phyloP scores from a whole-genome alignment of 225 moss, liverwort and hornwort genomes.

The Pseudisothecium myosuroides region DNA sequence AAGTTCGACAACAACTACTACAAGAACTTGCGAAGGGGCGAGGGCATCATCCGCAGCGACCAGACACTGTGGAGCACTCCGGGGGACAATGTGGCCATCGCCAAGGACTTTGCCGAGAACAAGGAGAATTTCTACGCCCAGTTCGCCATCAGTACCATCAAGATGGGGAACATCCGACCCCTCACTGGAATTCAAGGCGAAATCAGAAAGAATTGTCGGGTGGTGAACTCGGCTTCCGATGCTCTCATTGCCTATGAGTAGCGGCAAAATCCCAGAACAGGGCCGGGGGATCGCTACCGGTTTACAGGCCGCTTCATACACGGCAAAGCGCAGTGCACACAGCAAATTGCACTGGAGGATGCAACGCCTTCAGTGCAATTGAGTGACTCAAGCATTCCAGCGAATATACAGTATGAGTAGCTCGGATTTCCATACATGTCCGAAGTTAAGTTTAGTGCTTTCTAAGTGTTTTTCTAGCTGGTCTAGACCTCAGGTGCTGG shows the following conservation, averaged over 20 bases:
- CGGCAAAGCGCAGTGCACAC: not conserved
- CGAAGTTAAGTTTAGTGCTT: not conserved
- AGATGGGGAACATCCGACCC: constrained; percentile 39
- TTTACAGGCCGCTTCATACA: no score
- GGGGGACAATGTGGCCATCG: constrained; percentile 1
- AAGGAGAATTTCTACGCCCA: constrained; percentile 28
- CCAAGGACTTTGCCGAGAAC: constrained; percentile 2
- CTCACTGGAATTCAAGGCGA: not conserved
- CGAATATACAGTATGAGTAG: not conserved
- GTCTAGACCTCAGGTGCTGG: not conserved
- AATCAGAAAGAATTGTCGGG: constrained; percentile 26
- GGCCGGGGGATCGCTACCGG: no score
- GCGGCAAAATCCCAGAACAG: not conserved
- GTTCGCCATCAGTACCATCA: constrained; percentile 28
- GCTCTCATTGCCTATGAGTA: not conserved
- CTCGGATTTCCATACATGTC: not conserved
- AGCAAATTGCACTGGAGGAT: not conserved
- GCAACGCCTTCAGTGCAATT: not conserved
- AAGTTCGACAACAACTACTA: constrained; percentile 69
- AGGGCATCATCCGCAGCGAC: constrained; percentile 46
- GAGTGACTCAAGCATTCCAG: not conserved
- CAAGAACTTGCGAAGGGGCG: constrained; percentile 29
- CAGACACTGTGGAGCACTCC: constrained; percentile 8
- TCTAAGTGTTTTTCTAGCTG: not conserved
- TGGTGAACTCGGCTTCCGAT: constrained; percentile 12